Base-by-base conservation (phyloP, 495 filamentous ascomycete genomes). In the Xylaria bambusicola region DNA sequence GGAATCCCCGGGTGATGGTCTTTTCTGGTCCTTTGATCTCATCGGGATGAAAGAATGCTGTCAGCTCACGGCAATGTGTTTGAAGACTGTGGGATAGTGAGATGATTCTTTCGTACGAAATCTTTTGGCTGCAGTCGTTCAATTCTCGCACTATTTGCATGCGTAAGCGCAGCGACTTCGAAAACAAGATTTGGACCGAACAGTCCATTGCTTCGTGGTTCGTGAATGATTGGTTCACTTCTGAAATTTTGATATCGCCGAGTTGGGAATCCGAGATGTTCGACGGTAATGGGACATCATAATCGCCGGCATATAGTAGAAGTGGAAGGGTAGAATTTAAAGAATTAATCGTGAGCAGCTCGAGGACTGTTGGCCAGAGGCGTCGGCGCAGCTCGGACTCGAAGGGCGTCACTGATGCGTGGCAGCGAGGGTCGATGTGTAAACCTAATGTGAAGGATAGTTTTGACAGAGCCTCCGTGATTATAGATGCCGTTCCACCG, bases 371-470 rank as follows among this genome's bases (percentile, higher is more conserved):
- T 6, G 48, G 29, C 54, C 54, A 57, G 44, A 57, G 54, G 35
- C 54, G 54, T 13, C 54, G 54, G 21, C 54, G 54, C 6, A 57
- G 18, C 29, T 57, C 54, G 8, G 54, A 57, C 31, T 57, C 54
- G 23, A 57, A 57, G 29, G 42, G 41, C 2, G 17, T 57, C 1
- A 57, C 8, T 2, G 41, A 55, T 17, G 13, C 1, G 42, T 47
- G 45, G 20, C 8, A 24, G 3, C 42, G 29, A 26, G 54, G 54
- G 9, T 57, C 54, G 20, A 57, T 21, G n/a, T 57, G 54, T 3
- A 57, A 9, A 3, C 54, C 54, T 7, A 40, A 17, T 20, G 54
- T 57, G 29, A 57, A 57, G 15, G 54, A 21, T 17, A 57, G 31
- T 42, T 57, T 57, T 2, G 45, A 49, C 31, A 57, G 17, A 1